Base-by-base conservation (phyloP, 345 rosid genomes). In the Erodium maritimum region DNA sequence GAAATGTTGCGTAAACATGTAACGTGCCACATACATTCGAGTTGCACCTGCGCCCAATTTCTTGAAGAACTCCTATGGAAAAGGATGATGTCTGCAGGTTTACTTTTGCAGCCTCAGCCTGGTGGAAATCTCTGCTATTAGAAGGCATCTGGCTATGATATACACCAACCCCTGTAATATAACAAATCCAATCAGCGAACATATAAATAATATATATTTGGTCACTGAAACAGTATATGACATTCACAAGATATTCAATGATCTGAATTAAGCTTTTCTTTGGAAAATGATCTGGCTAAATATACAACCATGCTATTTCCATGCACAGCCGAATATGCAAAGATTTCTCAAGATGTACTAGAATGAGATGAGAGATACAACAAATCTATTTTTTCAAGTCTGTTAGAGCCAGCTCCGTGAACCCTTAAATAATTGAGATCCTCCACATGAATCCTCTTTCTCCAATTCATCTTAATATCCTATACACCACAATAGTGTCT, bases 41-140 rank as follows among this genome's bases (percentile, higher is more conserved):
- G 73, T 87, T 77, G 71, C 99, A 93, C 77, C 88, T 80, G 70
- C 82, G 72, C 64, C 88, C 99, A 77, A 89, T 93, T 80, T 93
- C 97, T 54, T 83, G 97, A 61, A 93, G 75, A 33, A 84, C 99
- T 62, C 85, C 78, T 56, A 85, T 82, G 61, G 72, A 83, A 62
- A 93, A 71, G 71, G 83, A 83, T 62, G 95, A 66, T 9, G 80
- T 77, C 53, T 80, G 71, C 25, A 76, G 73, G 69, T 80, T 82
- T 57, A 71, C 61, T 74, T 87, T 89, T 65, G 73, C 94, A 70
- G 70, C 78, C 65, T 83, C 99, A 54, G 65, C n/a, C n/a, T n/a
- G 56, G 29, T 77, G 86, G 57, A 64, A 61, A 52, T 82, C 90
- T 64, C 73, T 79, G 68, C 74, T 76, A 73, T 65, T 77, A 21